phyloP scores from a whole-genome alignment of 192 early-diverging fungal genomes.

The Thoreauomyces humboldtii region DNA sequence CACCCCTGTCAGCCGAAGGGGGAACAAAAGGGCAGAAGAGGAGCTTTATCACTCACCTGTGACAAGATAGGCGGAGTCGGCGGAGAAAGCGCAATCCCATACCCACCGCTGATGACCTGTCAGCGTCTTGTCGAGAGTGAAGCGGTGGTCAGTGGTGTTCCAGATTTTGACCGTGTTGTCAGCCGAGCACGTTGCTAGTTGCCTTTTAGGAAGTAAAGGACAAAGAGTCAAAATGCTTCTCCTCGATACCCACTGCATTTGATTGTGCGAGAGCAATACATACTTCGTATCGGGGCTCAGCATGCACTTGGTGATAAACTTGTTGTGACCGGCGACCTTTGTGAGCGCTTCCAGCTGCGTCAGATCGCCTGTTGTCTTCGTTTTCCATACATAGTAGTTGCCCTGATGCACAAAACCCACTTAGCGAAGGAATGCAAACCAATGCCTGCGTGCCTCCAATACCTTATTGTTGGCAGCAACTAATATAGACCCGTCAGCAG shows the following conservation, averaged over 20 bases:
- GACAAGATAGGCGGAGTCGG: conserved; percentile 87
- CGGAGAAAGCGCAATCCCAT: conserved; percentile 89
- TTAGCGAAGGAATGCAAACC: not conserved
- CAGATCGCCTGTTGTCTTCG: conserved; percentile 41
- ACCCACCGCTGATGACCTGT: conserved; percentile 86
- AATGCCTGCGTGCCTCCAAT: too few relatives aligned
- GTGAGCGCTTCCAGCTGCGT: conserved; percentile 66
- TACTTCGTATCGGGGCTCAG: conserved; percentile 81
- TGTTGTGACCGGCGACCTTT: conserved; percentile 73
- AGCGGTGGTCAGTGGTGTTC: conserved; percentile 48
- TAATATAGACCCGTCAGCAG: conserved; percentile 74
- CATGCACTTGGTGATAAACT: conserved; percentile 80
- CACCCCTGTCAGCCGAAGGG: not conserved
- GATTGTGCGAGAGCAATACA: not conserved
- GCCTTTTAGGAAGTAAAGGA: conserved; percentile 32
- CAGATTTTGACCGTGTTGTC: conserved; percentile 87
- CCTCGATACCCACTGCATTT: not conserved
- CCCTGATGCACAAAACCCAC: conserved; percentile 44
- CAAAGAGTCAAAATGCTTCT: not conserved
- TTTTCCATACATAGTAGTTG: conserved; percentile 61
- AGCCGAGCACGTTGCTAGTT: conserved; percentile 81
- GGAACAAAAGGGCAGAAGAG: not conserved
- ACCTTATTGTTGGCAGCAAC: conserved; percentile 88
- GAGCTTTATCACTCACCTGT: conserved; percentile 50
- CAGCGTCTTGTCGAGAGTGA: conserved; percentile 71